phyloP scores from a whole-genome alignment of 176 grass and related monocot genomes.

The Carex myosuroides region DNA sequence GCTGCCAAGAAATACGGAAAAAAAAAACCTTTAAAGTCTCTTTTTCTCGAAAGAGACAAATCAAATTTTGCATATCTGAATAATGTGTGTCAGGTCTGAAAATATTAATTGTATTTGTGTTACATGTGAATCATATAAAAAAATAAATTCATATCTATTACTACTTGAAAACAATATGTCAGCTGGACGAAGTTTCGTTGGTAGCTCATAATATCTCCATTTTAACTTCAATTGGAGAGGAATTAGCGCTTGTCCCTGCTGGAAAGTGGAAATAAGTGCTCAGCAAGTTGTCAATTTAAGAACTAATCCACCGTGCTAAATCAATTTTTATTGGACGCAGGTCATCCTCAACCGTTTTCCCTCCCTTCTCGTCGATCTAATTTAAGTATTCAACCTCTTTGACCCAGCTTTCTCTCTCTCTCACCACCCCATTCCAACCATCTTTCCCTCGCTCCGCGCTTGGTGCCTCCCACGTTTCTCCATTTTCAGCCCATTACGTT shows the following conservation, averaged over 20 bases:
- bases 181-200: no score
- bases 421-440: constrained; percentile 27
- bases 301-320: no score
- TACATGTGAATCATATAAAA: no score
- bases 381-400: not conserved
- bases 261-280: no score
- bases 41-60: no score
- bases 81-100: no score
- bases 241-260: not conserved
- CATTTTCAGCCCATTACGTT: not conserved
- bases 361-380: constrained; percentile 7
- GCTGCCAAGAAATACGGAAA: not conserved
- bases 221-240: not conserved
- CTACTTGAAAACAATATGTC: no score
- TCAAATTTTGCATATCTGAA: no score
- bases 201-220: not conserved
- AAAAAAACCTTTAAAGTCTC: no score
- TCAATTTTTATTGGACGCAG: not conserved
- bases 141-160: no score
- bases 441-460: not conserved
- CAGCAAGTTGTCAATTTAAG: no score
- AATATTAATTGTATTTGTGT: no score
- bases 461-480: constrained; percentile 45
- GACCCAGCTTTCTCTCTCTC: not conserved
- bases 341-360: not conserved